Evolutionary conservation across 2,329 filamentous ascomycete species (phyloP), one percentile per base, ranked within the genome.

Genomic region (Talaromyces sp.): DNA sequence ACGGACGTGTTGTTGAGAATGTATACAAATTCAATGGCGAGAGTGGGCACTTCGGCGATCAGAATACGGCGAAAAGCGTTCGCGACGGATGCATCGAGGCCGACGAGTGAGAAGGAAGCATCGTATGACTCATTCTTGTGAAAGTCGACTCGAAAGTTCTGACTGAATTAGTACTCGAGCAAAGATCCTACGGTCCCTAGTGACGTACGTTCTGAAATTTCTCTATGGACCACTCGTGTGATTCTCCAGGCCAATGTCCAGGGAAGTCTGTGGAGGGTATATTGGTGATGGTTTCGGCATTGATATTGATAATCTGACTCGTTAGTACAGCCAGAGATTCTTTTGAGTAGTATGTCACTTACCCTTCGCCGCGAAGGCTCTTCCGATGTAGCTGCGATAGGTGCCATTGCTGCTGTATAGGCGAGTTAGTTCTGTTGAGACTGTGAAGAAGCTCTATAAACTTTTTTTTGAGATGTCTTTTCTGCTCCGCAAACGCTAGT

Each of bases 31-130:
- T 99, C 95, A 71, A 99, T 93, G 68, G 96, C 95, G 52, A 99
- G 84, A 1, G 92, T 95, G 18, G 93, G 92, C 60, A 99, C 90
- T 81, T 99, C 96, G 69, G 93, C 86, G 76, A 99, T 89, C 71
- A 98, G 84, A 71, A 98, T 98, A 70, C 95, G 92, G 65, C 95
- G 92, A 82, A 98, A 96, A 72, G 96, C 95, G 76, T 99, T 99
- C 72, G 95, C 92, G 74, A 99, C 87, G 61, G 92, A 88, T 71
- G 95, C 92, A 75, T 99, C 95, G 70, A 97, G 80, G 69, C 93
- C 93, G 70, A 96, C 84, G 67, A 99, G 86, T 37, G 93, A 97
- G 81, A 99, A 99, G 62, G 89, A 89, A 48, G 91, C 82, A 71
- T 96, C 87, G 73, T 86, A 84, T 64, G 84, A 84, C 56, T 89